phyloP scores from a whole-genome alignment of 192 early-diverging fungal genomes.

The Geranomyces variabilis region DNA sequence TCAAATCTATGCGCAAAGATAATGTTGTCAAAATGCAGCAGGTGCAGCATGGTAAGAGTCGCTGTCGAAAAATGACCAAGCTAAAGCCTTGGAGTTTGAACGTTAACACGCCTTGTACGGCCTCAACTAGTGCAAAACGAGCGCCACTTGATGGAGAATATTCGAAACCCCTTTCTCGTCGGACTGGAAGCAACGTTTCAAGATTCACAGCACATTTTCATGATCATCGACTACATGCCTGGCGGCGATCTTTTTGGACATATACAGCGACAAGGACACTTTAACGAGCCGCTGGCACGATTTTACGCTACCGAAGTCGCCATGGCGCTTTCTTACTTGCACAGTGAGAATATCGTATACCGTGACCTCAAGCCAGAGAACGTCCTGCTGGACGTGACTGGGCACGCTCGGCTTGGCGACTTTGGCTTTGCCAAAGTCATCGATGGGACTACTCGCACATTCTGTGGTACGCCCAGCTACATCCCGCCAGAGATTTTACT shows the following conservation, averaged over 20 bases:
- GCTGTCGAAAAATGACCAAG: too few relatives aligned
- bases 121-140: conserved; percentile 74
- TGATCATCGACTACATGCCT: conserved; percentile 55
- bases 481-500: conserved; percentile 21
- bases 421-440: conserved; percentile 79
- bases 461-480: conserved; percentile 83
- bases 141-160: conserved; percentile 71
- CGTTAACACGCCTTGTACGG: too few relatives aligned
- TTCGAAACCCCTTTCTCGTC: conserved; percentile 50
- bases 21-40: conserved; percentile 88
- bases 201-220: conserved; percentile 47
- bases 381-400: conserved; percentile 68
- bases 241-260: conserved; percentile 42
- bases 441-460: conserved; percentile 63
- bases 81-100: too few relatives aligned
- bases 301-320: conserved; percentile 40
- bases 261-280: conserved; percentile 46
- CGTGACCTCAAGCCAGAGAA: conserved; percentile 54
- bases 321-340: conserved; percentile 43
- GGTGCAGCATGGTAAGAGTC: conserved; percentile 40
- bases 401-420: conserved; percentile 76
- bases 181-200: conserved; percentile 49
- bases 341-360: conserved; percentile 46
- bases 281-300: conserved; percentile 31
- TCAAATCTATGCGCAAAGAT: conserved; percentile 88